A percentile compares a stretch with the other conserved stretches of the same genome.
phyloP scores from a whole-genome alignment of 441 rosid species.

The Kokia cookei region DNA sequence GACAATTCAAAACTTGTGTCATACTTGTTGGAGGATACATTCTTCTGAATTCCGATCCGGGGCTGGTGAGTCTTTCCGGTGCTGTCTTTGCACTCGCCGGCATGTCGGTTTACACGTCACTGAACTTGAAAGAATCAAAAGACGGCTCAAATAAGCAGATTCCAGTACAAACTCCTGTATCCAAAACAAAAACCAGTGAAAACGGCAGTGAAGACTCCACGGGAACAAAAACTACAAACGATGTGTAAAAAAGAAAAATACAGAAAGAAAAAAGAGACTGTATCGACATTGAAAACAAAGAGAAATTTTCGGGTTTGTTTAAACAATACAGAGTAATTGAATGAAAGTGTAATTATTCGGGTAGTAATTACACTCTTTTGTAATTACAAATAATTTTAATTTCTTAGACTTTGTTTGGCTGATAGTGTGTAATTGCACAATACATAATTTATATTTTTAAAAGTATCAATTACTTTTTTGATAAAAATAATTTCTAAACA shows the following conservation, averaged over 20 bases:
- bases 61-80: slow-evolving; percentile 68
- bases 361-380: too few species aligned
- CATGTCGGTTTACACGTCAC: slow-evolving; percentile 71
- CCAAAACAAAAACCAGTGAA: slow-evolving; percentile 26
- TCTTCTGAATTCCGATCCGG: slow-evolving; percentile 68
- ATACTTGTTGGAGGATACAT: slow-evolving; percentile 72
- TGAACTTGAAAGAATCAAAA: slow-evolving; percentile 34
- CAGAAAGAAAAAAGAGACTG: background rate
- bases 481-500: too few species aligned
- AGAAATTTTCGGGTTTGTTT: background rate
- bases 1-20: slow-evolving; percentile 90
- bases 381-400: background rate
- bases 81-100: slow-evolving; percentile 68
- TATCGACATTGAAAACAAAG: background rate
- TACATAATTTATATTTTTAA: too few species aligned
- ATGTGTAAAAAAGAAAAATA: background rate
- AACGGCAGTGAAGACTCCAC: slow-evolving; percentile 7
- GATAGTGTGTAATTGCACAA: too few species aligned
- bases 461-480: too few species aligned
- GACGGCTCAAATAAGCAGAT: slow-evolving; percentile 25
- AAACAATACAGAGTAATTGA: background rate
- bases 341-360: too few species aligned
- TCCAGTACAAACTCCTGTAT: slow-evolving; percentile 20
- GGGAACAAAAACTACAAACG: slow-evolving; percentile 1
- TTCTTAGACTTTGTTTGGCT: background rate